phyloP scores from a whole-genome alignment of 78 protist genomes.

The Chrysochromulina tobinii region DNA sequence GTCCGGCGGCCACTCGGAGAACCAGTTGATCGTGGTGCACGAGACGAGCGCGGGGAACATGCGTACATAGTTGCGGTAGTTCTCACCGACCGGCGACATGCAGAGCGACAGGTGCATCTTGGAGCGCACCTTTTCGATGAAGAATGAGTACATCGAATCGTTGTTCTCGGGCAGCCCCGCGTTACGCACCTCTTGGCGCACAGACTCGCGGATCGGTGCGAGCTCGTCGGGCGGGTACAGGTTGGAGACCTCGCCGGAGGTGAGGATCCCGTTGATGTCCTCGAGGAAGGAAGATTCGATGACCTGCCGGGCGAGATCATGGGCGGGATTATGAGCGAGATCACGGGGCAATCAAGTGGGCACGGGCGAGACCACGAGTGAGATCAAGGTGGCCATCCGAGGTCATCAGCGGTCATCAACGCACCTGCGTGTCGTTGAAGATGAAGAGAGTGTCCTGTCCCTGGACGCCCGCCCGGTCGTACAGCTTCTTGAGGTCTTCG shows the following conservation, averaged over 20 bases:
- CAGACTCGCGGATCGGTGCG: constrained; percentile 40
- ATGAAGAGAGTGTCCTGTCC: constrained; percentile 53
- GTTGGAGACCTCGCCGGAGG: constrained; percentile 86
- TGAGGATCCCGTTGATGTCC: constrained; percentile 79
- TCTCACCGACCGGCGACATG: constrained; percentile 74
- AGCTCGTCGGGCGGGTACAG: constrained; percentile 64
- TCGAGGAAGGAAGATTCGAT: constrained; percentile 69
- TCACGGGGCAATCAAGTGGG: too few relatives aligned
- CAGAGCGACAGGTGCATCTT: constrained; percentile 70
- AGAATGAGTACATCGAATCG: constrained; percentile 44
- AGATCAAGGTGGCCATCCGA: too few relatives aligned
- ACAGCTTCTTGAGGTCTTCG: constrained; percentile 69
- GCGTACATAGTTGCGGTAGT: constrained; percentile 71
- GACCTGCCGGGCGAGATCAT: constrained; percentile 39
- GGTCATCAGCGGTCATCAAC: too few relatives aligned
- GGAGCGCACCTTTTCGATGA: constrained; percentile 49
- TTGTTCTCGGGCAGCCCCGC: constrained; percentile 36
- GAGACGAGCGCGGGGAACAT: constrained; percentile 88
- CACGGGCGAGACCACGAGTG: too few relatives aligned
- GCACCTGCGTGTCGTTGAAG: constrained; percentile 60
- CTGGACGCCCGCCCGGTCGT: constrained; percentile 63
- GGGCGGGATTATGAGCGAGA: too few relatives aligned
- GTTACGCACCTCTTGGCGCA: constrained; percentile 27
- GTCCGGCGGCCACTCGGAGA: constrained; percentile 73
- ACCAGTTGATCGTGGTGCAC: constrained; percentile 87